Percentiles rank a stretch among this genome's conserved stretches.
phyloP scores from a whole-genome alignment of 78 protist species.

The Speleostelium caveatum region DNA sequence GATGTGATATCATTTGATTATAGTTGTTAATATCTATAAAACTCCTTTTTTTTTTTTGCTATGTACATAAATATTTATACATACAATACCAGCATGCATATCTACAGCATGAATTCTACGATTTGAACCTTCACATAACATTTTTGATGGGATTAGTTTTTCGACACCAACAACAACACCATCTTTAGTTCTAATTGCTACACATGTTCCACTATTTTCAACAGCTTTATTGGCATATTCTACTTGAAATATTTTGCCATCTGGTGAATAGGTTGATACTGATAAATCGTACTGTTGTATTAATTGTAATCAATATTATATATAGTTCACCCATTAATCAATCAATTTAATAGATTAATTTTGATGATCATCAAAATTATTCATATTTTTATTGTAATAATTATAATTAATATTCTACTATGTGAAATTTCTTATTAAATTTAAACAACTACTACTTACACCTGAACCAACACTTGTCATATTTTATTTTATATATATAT shows the following conservation, averaged over 20 bases:
- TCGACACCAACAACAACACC: conserved; percentile 99
- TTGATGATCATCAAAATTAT: neutral
- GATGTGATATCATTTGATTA: too few species aligned
- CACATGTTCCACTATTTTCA: conserved; percentile 96
- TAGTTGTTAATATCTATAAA: too few species aligned
- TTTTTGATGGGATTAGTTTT: conserved; percentile 92
- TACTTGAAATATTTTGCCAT: conserved; percentile 99
- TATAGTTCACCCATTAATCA: neutral
- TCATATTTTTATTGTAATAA: neutral
- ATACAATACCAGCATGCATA: conserved; percentile 90
- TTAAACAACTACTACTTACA: conserved; percentile 19
- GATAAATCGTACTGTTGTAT: conserved; percentile 94
- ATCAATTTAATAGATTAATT: neutral
- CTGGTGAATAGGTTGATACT: conserved; percentile 97
- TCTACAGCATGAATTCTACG: conserved; percentile 91
- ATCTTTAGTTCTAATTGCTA: conserved; percentile 95
- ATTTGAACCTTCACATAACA: conserved; percentile 89
- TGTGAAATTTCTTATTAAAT: neutral
- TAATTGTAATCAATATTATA: neutral
- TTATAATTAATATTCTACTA: neutral
- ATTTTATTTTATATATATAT: neutral
- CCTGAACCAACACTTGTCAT: conserved; percentile 82
- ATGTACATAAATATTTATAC: too few species aligned
- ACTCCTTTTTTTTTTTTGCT: too few species aligned
- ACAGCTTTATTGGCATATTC: conserved; percentile 99